Percentiles rank a stretch among this genome's conserved stretches.
Evolutionary conservation across 257 asterid species (phyloP).

Genomic region (Nicotiana undulata): DNA sequence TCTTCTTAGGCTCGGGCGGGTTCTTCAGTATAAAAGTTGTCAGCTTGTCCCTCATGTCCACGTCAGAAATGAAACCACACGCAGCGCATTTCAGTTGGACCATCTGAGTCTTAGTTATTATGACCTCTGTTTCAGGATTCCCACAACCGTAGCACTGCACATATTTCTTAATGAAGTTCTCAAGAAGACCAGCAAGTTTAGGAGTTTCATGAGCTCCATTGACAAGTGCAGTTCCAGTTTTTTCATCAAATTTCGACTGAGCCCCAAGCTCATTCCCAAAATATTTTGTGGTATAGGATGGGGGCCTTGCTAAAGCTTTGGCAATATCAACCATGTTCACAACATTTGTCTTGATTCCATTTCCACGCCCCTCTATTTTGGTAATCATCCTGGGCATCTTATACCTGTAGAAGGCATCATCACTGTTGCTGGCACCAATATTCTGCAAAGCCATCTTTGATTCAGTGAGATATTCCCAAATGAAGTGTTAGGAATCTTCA

Average conservation of each 20-base stretch:
- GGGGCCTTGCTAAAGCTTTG: slow-evolving; percentile 20
- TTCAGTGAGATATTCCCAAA: not conserved
- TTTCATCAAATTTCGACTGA: slow-evolving; percentile 23
- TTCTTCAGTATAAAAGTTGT: slow-evolving; percentile 18
- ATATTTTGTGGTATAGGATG: slow-evolving; percentile 15
- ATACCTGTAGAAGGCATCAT: slow-evolving; percentile 27
- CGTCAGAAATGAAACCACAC: slow-evolving; percentile 21
- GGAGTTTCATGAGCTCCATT: slow-evolving; percentile 23
- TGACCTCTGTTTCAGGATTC: slow-evolving; percentile 24
- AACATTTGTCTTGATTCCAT: slow-evolving; percentile 20
- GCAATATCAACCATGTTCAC: slow-evolving; percentile 26
- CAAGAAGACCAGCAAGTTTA: slow-evolving; percentile 22
- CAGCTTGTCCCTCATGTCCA: slow-evolving; percentile 23
- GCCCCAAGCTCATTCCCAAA: slow-evolving; percentile 27
- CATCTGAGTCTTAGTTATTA: slow-evolving; percentile 19
- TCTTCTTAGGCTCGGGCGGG: slow-evolving; percentile 18
- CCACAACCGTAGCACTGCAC: slow-evolving; percentile 26
- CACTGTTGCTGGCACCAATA: slow-evolving; percentile 20
- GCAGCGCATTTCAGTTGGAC: slow-evolving; percentile 24
- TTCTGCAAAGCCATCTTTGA: slow-evolving; percentile 24
- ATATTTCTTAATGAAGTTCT: slow-evolving; percentile 17
- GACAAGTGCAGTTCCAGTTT: slow-evolving; percentile 19
- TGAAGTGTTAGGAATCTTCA: not conserved
- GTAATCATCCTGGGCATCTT: slow-evolving; percentile 25
- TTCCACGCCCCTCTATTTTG: slow-evolving; percentile 20